Evolutionary conservation across 164 flowering plant species (phyloP).

Genomic region (Euptelea pleiosperma): DNA sequence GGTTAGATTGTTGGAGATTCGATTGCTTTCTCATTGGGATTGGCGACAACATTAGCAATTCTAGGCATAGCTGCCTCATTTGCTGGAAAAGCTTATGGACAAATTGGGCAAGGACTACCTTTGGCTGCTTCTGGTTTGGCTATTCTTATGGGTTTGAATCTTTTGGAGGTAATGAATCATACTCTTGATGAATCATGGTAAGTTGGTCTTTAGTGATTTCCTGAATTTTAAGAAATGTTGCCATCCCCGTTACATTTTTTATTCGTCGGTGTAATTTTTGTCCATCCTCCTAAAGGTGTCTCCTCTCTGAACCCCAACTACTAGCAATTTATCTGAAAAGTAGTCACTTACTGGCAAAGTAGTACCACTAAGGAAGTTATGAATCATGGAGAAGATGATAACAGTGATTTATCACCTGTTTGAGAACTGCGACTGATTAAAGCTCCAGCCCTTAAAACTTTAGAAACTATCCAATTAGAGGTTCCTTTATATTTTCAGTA

Average conservation of each 20-base stretch:
- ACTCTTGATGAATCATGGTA: background rate
- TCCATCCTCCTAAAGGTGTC: background rate
- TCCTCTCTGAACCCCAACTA: background rate
- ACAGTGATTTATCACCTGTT: no score
- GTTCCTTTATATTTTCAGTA: background rate
- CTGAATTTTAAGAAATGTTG: background rate
- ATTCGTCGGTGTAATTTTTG: background rate
- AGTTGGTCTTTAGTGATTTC: background rate
- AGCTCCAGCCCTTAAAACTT: no score
- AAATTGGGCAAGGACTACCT: slow-evolving; percentile 90
- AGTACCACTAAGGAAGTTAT: no score
- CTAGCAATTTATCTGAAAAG: background rate
- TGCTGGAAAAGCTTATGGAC: slow-evolving; percentile 99
- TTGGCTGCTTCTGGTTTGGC: slow-evolving; percentile 96
- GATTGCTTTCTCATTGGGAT: slow-evolving; percentile 83
- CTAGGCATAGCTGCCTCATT: slow-evolving; percentile 86
- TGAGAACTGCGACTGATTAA: no score
- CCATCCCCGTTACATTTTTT: background rate
- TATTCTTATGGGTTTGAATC: slow-evolving; percentile 87
- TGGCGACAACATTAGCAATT: slow-evolving; percentile 91
- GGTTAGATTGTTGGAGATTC: slow-evolving; percentile 71
- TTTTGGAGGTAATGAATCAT: slow-evolving; percentile 64
- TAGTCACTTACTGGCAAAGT: no score
- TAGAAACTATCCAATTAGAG: no score
- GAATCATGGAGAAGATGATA: no score